These are phyloP conservation scores for Yueomyces sp. DNA, from an alignment of 805 yeast species.

Conservation along the genomic window DNA sequence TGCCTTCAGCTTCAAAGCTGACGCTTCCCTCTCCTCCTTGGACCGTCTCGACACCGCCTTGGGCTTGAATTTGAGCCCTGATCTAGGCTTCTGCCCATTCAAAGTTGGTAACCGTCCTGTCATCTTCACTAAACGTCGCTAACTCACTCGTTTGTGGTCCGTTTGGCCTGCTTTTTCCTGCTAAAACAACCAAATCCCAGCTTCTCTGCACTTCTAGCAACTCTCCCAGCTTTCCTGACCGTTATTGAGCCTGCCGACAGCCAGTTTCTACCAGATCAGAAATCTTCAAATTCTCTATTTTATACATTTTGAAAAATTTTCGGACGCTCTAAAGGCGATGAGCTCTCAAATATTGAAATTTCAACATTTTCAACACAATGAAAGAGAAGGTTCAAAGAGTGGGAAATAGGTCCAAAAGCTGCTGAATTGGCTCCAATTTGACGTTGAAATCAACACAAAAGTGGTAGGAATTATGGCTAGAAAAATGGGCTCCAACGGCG, in stretches of 20 bases:
- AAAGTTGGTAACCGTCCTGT: constrained; percentile 25
- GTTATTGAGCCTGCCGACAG: no score
- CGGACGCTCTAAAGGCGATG: not conserved
- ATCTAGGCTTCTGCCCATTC: constrained; percentile 20
- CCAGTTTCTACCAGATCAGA: no score
- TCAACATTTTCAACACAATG: no score
- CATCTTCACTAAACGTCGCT: not conserved
- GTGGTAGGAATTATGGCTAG: no score
- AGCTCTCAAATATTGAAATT: constrained; percentile 3
- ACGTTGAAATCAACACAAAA: not conserved
- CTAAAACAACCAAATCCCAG: no score
- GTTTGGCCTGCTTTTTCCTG: not conserved
- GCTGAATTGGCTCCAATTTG: no score
- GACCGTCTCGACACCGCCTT: constrained; percentile 75
- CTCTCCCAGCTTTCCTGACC: no score
- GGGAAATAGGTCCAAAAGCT: no score
- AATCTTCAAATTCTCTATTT: no score
- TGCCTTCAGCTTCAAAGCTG: constrained; percentile 43
- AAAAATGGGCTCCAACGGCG: not conserved
- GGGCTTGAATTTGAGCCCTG: constrained; percentile 67
- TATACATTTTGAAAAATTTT: no score
- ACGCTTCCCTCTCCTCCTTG: constrained; percentile 71
- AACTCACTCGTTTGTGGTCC: not conserved
- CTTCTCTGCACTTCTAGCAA: no score
- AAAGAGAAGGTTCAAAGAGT: no score